Evolutionary conservation across 2,329 filamentous ascomycete genomes (phyloP).

Genomic region (Talaromyces sp.): DNA sequence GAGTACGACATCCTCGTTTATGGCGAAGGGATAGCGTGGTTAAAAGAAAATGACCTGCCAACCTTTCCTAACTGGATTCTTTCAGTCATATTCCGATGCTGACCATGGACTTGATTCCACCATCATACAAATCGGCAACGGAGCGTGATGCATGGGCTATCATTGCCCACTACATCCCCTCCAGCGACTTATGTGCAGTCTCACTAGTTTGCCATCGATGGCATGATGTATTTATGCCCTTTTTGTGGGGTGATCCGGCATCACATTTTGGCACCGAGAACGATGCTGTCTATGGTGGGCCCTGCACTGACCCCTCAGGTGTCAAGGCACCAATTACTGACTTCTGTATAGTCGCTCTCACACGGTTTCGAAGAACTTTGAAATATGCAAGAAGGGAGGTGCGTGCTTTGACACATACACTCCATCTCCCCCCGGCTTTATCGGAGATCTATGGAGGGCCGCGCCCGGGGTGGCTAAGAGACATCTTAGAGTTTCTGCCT

Average conservation of each 20-base stretch:
- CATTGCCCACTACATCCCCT: slow-evolving; percentile 59
- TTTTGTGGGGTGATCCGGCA: slow-evolving; percentile 65
- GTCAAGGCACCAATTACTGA: slow-evolving; percentile 14
- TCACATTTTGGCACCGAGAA: slow-evolving; percentile 64
- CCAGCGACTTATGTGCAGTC: slow-evolving; percentile 58
- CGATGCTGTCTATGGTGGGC: slow-evolving; percentile 59
- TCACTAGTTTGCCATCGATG: slow-evolving; percentile 60
- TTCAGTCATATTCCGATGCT: not conserved
- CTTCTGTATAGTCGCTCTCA: slow-evolving; percentile 54
- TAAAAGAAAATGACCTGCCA: not conserved
- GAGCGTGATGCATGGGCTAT: slow-evolving; percentile 58
- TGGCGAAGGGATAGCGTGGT: no score
- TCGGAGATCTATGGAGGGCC: slow-evolving; percentile 64
- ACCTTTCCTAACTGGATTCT: no score
- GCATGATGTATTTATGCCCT: slow-evolving; percentile 61
- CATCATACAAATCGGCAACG: slow-evolving; percentile 62
- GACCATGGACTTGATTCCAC: slow-evolving; percentile 60
- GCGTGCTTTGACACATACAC: slow-evolving; percentile 61
- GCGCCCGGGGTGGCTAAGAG: slow-evolving; percentile 61
- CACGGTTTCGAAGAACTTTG: slow-evolving; percentile 60
- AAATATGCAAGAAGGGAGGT: slow-evolving; percentile 56
- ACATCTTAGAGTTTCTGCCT: slow-evolving; percentile 61
- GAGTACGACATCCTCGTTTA: no score
- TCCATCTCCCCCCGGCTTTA: slow-evolving; percentile 63
- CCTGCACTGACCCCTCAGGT: not conserved